phyloP scores from a whole-genome alignment of 768 basidiomycete species.

The Pleurotus citrinopileatus region DNA sequence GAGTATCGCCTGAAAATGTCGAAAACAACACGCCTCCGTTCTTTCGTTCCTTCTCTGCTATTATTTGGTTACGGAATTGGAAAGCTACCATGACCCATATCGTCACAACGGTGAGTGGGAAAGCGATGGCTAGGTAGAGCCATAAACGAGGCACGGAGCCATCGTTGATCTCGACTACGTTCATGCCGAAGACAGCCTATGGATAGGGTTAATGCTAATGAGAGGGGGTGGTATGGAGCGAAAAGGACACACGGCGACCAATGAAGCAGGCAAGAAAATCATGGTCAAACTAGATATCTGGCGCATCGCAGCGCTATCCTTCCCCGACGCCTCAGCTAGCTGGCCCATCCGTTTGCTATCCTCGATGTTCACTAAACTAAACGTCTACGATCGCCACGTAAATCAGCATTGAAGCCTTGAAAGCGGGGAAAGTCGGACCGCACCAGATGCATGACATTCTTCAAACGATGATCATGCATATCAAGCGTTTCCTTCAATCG shows the following conservation, averaged over 20 bases:
- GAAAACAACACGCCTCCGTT: neutral
- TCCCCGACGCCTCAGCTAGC: constrained; percentile 40
- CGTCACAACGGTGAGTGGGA: constrained; percentile 39
- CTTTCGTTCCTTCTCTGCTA: neutral
- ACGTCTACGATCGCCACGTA: constrained; percentile 29
- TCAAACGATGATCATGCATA: constrained; percentile 42
- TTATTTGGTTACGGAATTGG: constrained; percentile 22
- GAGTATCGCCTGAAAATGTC: neutral
- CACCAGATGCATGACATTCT: constrained; percentile 53
- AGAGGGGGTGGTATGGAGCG: neutral
- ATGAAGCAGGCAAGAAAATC: constrained; percentile 57
- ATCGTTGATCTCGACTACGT: constrained; percentile 32
- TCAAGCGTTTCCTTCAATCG: constrained; percentile 38
- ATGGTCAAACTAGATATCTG: constrained; percentile 59
- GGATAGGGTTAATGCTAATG: neutral
- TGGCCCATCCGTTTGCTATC: constrained; percentile 41
- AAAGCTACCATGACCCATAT: constrained; percentile 45
- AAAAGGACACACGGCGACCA: constrained; percentile 35
- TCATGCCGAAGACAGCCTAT: constrained; percentile 50
- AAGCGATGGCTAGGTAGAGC: constrained; percentile 35
- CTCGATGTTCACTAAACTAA: constrained; percentile 45
- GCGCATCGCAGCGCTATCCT: constrained; percentile 42
- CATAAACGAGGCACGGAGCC: constrained; percentile 27
- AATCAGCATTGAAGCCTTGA: neutral
- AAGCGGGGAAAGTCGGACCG: constrained; percentile 5